These are phyloP conservation scores for Erythrophleum fordii DNA, from an alignment of 306 rosid species.

Conservation along the genomic window DNA sequence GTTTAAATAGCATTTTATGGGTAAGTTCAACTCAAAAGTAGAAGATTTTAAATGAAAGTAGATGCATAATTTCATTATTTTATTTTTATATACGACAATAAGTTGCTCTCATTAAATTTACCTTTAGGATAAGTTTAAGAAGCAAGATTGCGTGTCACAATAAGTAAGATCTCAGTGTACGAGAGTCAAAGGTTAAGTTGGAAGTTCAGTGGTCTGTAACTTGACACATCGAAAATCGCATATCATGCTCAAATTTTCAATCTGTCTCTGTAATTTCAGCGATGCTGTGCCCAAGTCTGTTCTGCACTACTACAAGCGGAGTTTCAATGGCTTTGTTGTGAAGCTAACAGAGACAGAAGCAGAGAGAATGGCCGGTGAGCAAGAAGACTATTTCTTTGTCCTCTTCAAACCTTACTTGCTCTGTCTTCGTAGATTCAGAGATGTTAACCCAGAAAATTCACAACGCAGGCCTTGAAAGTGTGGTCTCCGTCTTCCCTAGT, in stretches of 20 bases:
- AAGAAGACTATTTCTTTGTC: background rate
- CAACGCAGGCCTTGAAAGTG: conserved; percentile 47
- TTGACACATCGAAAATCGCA: too few species aligned
- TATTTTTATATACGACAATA: background rate
- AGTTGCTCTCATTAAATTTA: background rate
- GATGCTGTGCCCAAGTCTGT: conserved; percentile 30
- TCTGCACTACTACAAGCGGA: conserved; percentile 46
- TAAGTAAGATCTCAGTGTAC: background rate
- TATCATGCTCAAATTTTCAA: background rate
- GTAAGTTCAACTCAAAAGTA: too few species aligned
- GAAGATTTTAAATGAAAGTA: too few species aligned
- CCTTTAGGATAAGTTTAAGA: background rate
- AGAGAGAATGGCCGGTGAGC: conserved; percentile 39
- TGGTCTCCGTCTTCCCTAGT: conserved; percentile 60
- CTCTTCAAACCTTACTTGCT: background rate
- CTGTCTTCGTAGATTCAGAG: background rate
- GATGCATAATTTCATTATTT: background rate
- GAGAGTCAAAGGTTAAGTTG: background rate
- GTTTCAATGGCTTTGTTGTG: conserved; percentile 54
- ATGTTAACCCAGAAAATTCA: background rate
- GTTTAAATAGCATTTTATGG: too few species aligned
- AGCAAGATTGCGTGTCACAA: background rate
- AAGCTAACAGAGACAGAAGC: conserved; percentile 50
- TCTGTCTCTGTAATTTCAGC: conserved; percentile 20
- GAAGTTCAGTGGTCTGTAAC: background rate